phyloP scores from a whole-genome alignment of 2,329 filamentous ascomycete species.

The Claviceps africana region DNA sequence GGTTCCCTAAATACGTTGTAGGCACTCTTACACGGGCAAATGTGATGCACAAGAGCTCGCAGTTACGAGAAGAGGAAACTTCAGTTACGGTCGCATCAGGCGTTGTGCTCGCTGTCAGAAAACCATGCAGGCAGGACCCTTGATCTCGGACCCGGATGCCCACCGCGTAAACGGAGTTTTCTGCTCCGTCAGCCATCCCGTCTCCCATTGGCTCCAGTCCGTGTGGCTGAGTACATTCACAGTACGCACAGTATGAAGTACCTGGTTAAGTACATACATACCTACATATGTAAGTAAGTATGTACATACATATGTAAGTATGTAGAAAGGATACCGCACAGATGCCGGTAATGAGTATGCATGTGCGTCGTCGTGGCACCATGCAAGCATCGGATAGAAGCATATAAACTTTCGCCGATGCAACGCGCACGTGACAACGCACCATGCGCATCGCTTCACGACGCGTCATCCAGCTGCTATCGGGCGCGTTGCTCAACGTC shows the following conservation, averaged over 20 bases:
- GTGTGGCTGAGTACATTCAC: neutral
- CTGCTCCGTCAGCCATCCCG: neutral
- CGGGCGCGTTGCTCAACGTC: constrained; percentile 1
- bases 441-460: neutral
- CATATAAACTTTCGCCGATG: neutral
- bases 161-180: neutral
- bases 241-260: too few relatives aligned
- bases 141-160: neutral
- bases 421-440: constrained; percentile 4
- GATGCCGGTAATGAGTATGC: neutral
- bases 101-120: neutral
- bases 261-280: too few relatives aligned
- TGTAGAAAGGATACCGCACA: too few relatives aligned
- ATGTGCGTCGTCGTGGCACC: neutral
- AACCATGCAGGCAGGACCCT: neutral
- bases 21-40: too few relatives aligned
- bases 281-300: too few relatives aligned
- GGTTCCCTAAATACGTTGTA: too few relatives aligned
- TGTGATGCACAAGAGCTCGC: too few relatives aligned
- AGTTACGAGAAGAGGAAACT: too few relatives aligned
- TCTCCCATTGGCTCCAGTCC: neutral
- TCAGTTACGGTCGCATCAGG: too few relatives aligned
- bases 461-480: constrained; percentile 1
- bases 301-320: too few relatives aligned
- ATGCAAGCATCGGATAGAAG: too few relatives aligned